Base-by-base conservation (phyloP, 2,329 filamentous ascomycete species). In the Colletotrichum sp. region DNA sequence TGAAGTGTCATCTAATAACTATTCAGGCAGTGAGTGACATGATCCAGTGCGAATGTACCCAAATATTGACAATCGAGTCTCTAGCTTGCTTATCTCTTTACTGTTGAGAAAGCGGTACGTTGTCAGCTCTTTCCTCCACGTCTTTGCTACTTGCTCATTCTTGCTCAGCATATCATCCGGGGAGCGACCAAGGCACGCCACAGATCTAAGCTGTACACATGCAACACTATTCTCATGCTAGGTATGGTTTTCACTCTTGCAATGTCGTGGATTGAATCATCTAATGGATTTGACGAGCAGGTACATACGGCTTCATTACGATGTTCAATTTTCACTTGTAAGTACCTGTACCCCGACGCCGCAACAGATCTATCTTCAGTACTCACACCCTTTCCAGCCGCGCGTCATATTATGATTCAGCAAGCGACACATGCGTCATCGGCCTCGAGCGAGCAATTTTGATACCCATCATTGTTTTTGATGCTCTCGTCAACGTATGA, bases 81-180 rank as follows among this genome's bases (percentile, higher is more conserved):
- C 2, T 21, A 62, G 71, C 57, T 73, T 30, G 65, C 63, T 57
- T 69, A 69, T 28, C 64, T 73, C 3, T 63, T 73, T 57, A 69
- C 59, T 55, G 28, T 69, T n/a, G 71, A 73, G 7, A 72, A 73
- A 39, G 65, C 36, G 21, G 71, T 73, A 39, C 24, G 57, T 32
- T 32, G n/a, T 21, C 44, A 6, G 3, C 10, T 24, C 10, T 21
- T 24, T 21, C 44, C 6, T 4, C n/a, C 44, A 8, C 16, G 10
- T 2, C 6, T 21, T 24, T 21, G 3, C n/a, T 6, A 52, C n/a
- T 13, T 52, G 36, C 36, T 26, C 32, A 30, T 5, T 62, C 24
- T 15, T n/a, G 10, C 8, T 10, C 16, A 72, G 70, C 70, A 72
- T 12, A 44, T 72, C 36, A 68, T 72, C 21, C 64, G 70, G 6